Evolutionary conservation across 2,329 filamentous ascomycete species (phyloP), one percentile per base, ranked within the genome.

Genomic region (Cladosporium sp.): DNA sequence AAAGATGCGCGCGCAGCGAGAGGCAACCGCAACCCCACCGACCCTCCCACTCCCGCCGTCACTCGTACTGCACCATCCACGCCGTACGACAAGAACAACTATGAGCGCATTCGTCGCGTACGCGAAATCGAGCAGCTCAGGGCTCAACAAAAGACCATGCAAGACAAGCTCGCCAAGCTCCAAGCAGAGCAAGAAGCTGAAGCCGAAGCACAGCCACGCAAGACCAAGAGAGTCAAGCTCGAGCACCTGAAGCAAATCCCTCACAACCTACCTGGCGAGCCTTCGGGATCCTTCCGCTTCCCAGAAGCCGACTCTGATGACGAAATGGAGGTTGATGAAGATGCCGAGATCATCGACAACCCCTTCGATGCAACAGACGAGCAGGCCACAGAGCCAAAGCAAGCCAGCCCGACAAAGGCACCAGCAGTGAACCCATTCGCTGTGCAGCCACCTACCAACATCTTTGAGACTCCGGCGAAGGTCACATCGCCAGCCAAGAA

Each of bases 261-360:
- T 54, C 67, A 70, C 59, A 68, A 67, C 50, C 61, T 61, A 12
- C 70, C 69, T 4, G 69, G 69, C 28, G 70, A 72, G 19, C 47
- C 65, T 3, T 51, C 40, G n/a, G 62, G 63, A 34, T 71, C 65
- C 12, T 72, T 70, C 63, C 54, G 69, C 9, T 63, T 71, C 36
- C 66, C 66, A 12, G 70, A 72, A 11, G 52, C 60, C 15, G 69
- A 71, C 55, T 65, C 61, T 39, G 70, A 71, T 49, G 70, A 70
- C 28, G 68, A 71, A 61, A 71, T 72, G 64, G 68, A 70, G 59
- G 69, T 72, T 51, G 67, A 69, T 39, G 61, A 63, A 49, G 63
- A 64, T 39, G 63, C 39, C 9, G 47, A 51, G 56, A 14, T 49
- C 40, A 56, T 47, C 20, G 52, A 56, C 17, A 56, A 47, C 38